A percentile compares a stretch with the other conserved stretches of the same genome.
These are phyloP conservation scores for Lactarius sanguifluus DNA, from an alignment of 768 basidiomycete species.

Conservation along the genomic window DNA sequence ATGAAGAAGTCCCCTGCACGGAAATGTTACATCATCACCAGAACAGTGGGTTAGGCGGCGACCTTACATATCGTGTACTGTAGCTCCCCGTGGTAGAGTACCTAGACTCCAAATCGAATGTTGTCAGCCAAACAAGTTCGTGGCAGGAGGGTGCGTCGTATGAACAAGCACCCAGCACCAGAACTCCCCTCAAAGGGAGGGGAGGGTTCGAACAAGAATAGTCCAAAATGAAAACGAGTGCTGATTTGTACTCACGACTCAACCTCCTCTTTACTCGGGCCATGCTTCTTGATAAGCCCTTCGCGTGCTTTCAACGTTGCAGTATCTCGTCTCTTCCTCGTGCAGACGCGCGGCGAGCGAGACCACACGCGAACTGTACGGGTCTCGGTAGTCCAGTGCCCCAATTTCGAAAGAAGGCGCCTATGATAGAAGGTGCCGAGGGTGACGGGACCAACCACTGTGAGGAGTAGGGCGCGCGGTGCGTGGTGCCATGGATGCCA, in stretches of 20 bases:
- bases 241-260: constrained; percentile 5
- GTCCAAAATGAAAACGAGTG: neutral
- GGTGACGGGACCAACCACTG: neutral
- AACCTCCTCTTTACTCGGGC: constrained; percentile 11
- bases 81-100: constrained; percentile 5
- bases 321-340: constrained; percentile 4
- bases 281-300: constrained; percentile 8
- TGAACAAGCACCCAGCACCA: neutral
- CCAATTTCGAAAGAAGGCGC: neutral
- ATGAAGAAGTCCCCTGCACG: constrained; percentile 51
- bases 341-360: neutral
- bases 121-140: neutral
- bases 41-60: too few species aligned
- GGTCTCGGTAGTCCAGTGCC: neutral
- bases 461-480: neutral
- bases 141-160: neutral
- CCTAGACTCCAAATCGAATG: constrained; percentile 1
- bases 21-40: neutral
- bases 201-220: neutral
- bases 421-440: constrained; percentile 10
- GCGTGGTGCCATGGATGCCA: constrained; percentile 12
- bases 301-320: neutral
- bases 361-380: neutral
- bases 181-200: neutral
- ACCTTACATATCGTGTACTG: constrained; percentile 4